Evolutionary conservation across 1,139 yeast species (phyloP).

Genomic region (Blastobotrys persicus): DNA sequence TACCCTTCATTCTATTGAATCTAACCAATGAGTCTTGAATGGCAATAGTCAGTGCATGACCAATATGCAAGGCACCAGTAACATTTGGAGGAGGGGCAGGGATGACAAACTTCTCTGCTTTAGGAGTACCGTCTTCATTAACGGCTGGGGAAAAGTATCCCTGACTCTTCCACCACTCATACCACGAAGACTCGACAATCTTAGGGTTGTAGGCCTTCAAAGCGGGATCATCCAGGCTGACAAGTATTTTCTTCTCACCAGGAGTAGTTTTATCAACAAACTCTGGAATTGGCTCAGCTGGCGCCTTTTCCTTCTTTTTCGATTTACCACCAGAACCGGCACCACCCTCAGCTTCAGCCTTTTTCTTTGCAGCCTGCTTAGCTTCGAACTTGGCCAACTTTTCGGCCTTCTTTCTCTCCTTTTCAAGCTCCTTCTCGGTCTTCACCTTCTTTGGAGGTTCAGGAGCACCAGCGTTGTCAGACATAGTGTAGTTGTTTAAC

Average conservation of each 20-base stretch:
- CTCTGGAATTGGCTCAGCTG: constrained; percentile 73
- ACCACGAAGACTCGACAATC: constrained; percentile 96
- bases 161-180: constrained; percentile 92
- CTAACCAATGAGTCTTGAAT: constrained; percentile 92
- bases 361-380: constrained; percentile 77
- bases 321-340: constrained; percentile 43
- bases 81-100: constrained; percentile 99
- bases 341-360: constrained; percentile 41
- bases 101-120: constrained; percentile 86
- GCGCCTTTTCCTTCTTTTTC: constrained; percentile 72
- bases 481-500: constrained; percentile 19
- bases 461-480: constrained; percentile 22
- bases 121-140: constrained; percentile 66
- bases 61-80: constrained; percentile 98
- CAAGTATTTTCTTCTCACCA: constrained; percentile 88
- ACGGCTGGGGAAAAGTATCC: constrained; percentile 88
- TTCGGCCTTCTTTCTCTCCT: constrained; percentile 95
- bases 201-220: constrained; percentile 91
- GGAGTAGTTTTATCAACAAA: constrained; percentile 77
- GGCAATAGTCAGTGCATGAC: constrained; percentile 94
- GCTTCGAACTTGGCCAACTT: constrained; percentile 93
- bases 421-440: constrained; percentile 58
- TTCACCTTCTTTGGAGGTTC: constrained; percentile 36
- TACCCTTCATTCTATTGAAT: constrained; percentile 96
- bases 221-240: constrained; percentile 85